A percentile compares a stretch with the other conserved stretches of the same genome.
These are phyloP conservation scores for Arachis stenosperma DNA, from an alignment of 306 rosid genomes.

Conservation along the genomic window DNA sequence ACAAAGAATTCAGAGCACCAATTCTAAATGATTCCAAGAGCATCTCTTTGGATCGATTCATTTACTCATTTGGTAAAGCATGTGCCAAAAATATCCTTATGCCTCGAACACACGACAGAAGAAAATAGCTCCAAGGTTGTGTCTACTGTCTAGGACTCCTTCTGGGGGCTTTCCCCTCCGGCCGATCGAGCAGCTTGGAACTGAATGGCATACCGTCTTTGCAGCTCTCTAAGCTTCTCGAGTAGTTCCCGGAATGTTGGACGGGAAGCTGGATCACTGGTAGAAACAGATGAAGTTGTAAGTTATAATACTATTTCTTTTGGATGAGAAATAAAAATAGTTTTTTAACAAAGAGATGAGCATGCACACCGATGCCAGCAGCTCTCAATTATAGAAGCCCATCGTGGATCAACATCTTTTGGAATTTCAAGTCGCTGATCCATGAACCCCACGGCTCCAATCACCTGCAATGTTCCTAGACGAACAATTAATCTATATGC, in stretches of 20 bases:
- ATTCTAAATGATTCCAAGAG: conserved; percentile 40
- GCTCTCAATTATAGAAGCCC: conserved; percentile 88
- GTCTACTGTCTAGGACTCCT: conserved; percentile 65
- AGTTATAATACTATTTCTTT: conserved; percentile 25
- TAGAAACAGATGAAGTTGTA: conserved; percentile 37
- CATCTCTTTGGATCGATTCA: conserved; percentile 24
- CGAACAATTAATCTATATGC: conserved; percentile 51
- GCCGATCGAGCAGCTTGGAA: conserved; percentile 78
- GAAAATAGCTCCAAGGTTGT: conserved; percentile 34
- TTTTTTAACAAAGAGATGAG: conserved; percentile 23
- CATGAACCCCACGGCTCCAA: conserved; percentile 99
- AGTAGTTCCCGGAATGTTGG: conserved; percentile 88
- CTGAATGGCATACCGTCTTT: conserved; percentile 63
- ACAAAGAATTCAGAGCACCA: conserved; percentile 26
- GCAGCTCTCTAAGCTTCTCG: conserved; percentile 76
- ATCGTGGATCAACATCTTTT: conserved; percentile 78
- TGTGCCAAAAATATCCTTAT: conserved; percentile 32
- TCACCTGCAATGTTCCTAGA: conserved; percentile 77
- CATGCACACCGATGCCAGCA: conserved; percentile 81
- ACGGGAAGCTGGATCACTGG: conserved; percentile 80
- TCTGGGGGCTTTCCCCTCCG: conserved; percentile 58
- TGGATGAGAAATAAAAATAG: conserved; percentile 13
- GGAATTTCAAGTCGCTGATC: conserved; percentile 93
- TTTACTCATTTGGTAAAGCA: conserved; percentile 30
- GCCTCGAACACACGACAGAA: conserved; percentile 38